Evolutionary conservation across 768 basidiomycete species (phyloP).

Genomic region (Russula brevipes): DNA sequence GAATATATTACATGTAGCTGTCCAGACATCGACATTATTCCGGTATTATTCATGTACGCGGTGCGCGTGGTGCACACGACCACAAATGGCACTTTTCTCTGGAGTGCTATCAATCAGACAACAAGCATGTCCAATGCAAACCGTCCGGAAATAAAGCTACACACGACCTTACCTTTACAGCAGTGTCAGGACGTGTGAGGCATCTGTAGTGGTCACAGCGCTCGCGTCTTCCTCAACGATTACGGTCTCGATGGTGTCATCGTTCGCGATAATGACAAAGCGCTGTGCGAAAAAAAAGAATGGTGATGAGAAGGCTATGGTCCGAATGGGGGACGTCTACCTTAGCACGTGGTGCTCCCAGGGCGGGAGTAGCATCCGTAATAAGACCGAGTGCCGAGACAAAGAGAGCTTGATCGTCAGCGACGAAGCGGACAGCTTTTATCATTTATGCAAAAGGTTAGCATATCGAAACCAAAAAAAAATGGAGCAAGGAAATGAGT

Average conservation of each 20-base stretch:
- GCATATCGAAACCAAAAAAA: neutral
- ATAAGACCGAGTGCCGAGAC: constrained; percentile 39
- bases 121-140: too few species aligned
- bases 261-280: constrained; percentile 61
- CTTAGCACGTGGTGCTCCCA: constrained; percentile 65
- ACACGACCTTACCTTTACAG: constrained; percentile 20
- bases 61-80: neutral
- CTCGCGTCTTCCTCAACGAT: constrained; percentile 39
- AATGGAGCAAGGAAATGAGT: neutral
- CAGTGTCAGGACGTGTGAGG: constrained; percentile 38
- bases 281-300: constrained; percentile 35
- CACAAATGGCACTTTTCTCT: neutral
- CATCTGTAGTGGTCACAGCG: constrained; percentile 40
- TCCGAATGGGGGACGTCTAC: constrained; percentile 14
- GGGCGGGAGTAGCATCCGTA: constrained; percentile 45
- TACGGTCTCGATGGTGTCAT: constrained; percentile 61
- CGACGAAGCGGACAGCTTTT: constrained; percentile 39
- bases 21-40: too few species aligned
- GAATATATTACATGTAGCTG: too few species aligned
- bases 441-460: neutral
- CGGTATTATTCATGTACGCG: too few species aligned
- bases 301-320: neutral
- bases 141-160: neutral
- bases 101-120: too few species aligned
- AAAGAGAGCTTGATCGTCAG: constrained; percentile 54